Conservation (phyloP, 2,329 filamentous ascomycete species). For the Colletotrichum chrysophilum region DNA sequence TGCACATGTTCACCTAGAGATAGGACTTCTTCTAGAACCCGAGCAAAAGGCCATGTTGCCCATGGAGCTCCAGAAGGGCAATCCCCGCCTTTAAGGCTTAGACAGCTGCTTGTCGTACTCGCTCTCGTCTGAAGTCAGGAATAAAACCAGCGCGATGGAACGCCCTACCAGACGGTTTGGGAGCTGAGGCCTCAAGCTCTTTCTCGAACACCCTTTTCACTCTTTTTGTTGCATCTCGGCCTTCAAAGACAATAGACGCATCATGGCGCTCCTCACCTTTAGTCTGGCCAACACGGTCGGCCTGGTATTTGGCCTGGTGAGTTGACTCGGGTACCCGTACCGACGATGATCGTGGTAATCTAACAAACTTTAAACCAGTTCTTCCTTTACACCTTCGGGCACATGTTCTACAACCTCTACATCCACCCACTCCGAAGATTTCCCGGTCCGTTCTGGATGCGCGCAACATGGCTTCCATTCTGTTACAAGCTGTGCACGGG, state of each 20-base stretch:
- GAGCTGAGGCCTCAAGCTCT: background rate
- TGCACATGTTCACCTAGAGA: background rate
- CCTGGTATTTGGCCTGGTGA: background rate
- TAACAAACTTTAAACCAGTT: background rate
- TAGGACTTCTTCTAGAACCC: background rate
- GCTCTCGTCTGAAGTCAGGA: background rate
- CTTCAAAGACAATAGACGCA: background rate
- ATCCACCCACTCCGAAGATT: slow-evolving; percentile 35
- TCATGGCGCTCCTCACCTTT: slow-evolving; percentile 1
- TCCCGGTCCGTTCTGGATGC: slow-evolving; percentile 29
- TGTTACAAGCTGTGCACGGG: slow-evolving; percentile 24
- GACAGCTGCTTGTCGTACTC: background rate
- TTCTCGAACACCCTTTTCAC: background rate
- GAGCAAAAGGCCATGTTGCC: background rate
- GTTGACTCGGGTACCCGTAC: background rate
- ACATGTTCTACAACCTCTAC: slow-evolving; percentile 29
- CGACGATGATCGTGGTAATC: background rate
- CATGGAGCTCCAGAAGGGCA: background rate
- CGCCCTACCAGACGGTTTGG: background rate
- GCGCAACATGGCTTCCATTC: background rate
- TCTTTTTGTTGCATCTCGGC: background rate
- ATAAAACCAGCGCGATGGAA: background rate
- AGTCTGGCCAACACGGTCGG: slow-evolving; percentile 1
- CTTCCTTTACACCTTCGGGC: background rate
- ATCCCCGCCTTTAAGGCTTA: slow-evolving; percentile 3